Evolutionary conservation across 495 filamentous ascomycete genomes (phyloP).

Genomic region (Trichoderma parareesei): DNA sequence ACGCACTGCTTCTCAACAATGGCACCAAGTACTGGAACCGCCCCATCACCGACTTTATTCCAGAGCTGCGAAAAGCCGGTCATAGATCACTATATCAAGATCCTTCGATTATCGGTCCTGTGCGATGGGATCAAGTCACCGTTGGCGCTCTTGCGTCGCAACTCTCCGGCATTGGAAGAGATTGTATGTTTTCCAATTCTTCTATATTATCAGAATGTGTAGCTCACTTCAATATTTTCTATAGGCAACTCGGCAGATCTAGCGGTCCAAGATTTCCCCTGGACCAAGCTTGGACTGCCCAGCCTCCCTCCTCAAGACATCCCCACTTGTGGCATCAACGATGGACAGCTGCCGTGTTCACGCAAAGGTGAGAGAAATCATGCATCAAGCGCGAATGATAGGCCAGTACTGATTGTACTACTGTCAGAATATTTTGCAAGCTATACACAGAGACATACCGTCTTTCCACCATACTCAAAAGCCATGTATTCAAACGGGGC

Average conservation of each 20-base stretch:
- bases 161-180: not conserved
- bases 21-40: not conserved
- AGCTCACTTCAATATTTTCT: constrained; percentile 19
- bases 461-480: not conserved
- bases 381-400: not conserved
- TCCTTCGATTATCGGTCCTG: not conserved
- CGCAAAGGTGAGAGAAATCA: not conserved
- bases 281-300: constrained; percentile 27
- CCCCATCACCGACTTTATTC: not conserved
- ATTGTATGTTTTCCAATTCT: not conserved
- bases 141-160: not conserved
- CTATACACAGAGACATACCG: not conserved
- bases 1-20: not conserved
- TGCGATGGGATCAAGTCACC: constrained; percentile 6
- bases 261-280: constrained; percentile 21
- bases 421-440: not conserved
- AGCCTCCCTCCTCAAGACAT: constrained; percentile 28
- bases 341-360: not conserved
- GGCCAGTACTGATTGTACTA: not conserved
- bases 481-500: constrained; percentile 29
- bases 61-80: not conserved
- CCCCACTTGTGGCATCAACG: constrained; percentile 21
- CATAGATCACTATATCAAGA: not conserved
- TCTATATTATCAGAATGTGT: not conserved
- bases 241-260: not conserved